These are phyloP conservation scores for Lipomyces yamadae DNA, from an alignment of 805 yeast genomes.

Conservation along the genomic window DNA sequence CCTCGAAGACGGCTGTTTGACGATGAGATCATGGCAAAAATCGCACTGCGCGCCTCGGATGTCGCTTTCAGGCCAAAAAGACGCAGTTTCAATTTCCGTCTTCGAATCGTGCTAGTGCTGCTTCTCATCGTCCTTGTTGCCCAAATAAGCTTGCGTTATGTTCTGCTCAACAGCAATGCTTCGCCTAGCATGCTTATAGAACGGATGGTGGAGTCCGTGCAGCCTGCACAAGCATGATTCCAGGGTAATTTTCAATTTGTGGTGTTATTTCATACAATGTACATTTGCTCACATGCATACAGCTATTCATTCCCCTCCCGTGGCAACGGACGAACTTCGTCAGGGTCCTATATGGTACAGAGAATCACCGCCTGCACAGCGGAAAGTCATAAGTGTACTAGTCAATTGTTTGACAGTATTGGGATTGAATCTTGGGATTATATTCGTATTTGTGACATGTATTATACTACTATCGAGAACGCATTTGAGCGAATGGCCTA, in stretches of 20 bases:
- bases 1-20: not conserved
- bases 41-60: not conserved
- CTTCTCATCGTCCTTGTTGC: not conserved
- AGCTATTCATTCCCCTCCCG: no score
- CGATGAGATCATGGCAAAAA: not conserved
- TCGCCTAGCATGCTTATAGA: not conserved
- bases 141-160: not conserved
- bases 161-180: not conserved
- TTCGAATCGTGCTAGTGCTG: not conserved
- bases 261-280: no score
- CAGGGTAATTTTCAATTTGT: no score
- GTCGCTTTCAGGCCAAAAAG: not conserved
- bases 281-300: no score
- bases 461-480: no score
- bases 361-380: no score
- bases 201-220: not conserved
- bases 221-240: not conserved
- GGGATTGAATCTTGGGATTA: no score
- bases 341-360: no score
- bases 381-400: no score
- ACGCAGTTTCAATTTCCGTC: not conserved
- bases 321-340: no score
- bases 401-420: no score
- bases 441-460: no score
- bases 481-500: not conserved